Evolutionary conservation across 2,329 filamentous ascomycete genomes (phyloP), one percentile per base, ranked within the genome.

Genomic region (Aspergillus proliferans): DNA sequence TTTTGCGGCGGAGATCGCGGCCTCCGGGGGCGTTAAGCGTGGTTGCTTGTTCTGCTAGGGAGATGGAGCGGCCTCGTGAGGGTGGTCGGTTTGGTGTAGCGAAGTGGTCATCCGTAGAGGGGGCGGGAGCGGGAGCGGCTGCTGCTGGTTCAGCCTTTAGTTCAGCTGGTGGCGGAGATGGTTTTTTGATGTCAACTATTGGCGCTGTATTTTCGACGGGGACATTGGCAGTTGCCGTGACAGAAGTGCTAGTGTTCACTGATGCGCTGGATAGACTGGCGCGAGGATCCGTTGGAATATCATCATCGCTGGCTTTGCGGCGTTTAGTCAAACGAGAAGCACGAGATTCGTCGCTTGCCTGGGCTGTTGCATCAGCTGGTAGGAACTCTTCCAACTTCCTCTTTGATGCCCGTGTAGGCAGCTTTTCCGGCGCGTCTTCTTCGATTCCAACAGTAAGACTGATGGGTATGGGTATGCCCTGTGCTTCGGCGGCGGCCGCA

Each of bases 371-470:
- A 24, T 63, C 62, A n/a, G 57, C 53, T 8, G 64, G 61, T 2
- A 70, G 69, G 18, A 69, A 69, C 26, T 74, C 67, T 44, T 82
- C 79, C 38, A 76, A 69, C 59, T 83, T 84, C 46, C 81, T 74
- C 51, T 59, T 65, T 49, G 56, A 48, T 36, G 53, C 26, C 34
- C 54, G 52, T 45, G 54, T 56, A 22, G 49, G 46, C 46, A 58
- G 56, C 44, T 48, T 47, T 26, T 52, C 51, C 43, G 26, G 4
- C 26, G 26, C 26, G 26, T 30, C 26, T 30, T 30, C 26, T 12
- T 30, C 26, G 26, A 12, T 30, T 30, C 26, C 10, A 3, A 30
- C 12, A 12, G 26, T 30, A 30, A 30, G 10, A 10, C 10, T 30
- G 26, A 30, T 10, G 10, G 26, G 26, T 30, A 30, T 30, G 26